Percentiles rank a stretch among this genome's conserved stretches.
Evolutionary conservation across 176 grass and related monocot genomes (phyloP).

Genomic region (Oryza punctata): DNA sequence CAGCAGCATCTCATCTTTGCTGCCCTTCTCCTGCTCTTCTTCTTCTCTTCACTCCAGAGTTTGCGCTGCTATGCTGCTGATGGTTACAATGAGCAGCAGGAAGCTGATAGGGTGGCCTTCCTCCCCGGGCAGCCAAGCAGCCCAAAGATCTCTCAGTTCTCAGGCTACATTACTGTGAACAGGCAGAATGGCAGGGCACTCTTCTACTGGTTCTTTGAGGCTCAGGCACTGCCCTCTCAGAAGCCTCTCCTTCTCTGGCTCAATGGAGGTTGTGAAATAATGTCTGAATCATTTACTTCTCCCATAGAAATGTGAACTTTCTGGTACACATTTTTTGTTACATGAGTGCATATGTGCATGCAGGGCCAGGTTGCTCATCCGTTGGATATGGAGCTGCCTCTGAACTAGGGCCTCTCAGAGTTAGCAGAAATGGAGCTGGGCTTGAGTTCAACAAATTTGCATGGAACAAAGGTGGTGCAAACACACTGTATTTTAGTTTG

Average conservation of each 20-base stretch:
- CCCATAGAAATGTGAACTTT: neutral
- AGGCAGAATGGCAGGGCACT: constrained; percentile 53
- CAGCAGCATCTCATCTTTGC: neutral
- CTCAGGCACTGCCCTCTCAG: constrained; percentile 44
- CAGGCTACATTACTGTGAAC: constrained; percentile 58
- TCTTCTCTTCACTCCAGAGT: constrained; percentile 14
- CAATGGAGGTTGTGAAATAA: constrained; percentile 64
- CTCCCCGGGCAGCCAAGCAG: constrained; percentile 50
- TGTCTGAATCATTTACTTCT: neutral
- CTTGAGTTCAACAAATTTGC: constrained; percentile 81
- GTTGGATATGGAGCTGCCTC: constrained; percentile 79
- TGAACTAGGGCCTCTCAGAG: constrained; percentile 78
- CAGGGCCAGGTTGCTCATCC: constrained; percentile 88
- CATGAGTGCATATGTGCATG: neutral
- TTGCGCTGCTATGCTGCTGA: neutral
- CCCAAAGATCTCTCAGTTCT: constrained; percentile 51
- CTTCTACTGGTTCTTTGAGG: constrained; percentile 93
- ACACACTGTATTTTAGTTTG: neutral
- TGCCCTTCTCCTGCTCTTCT: neutral
- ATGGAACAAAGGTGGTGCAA: constrained; percentile 70
- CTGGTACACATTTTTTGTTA: neutral
- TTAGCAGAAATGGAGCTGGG: constrained; percentile 55
- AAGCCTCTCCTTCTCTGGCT: constrained; percentile 92
- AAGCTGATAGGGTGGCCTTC: constrained; percentile 44
- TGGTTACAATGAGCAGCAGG: constrained; percentile 33